Base-by-base conservation (phyloP, 257 asterid genomes). In the Ehretia macrophylla region DNA sequence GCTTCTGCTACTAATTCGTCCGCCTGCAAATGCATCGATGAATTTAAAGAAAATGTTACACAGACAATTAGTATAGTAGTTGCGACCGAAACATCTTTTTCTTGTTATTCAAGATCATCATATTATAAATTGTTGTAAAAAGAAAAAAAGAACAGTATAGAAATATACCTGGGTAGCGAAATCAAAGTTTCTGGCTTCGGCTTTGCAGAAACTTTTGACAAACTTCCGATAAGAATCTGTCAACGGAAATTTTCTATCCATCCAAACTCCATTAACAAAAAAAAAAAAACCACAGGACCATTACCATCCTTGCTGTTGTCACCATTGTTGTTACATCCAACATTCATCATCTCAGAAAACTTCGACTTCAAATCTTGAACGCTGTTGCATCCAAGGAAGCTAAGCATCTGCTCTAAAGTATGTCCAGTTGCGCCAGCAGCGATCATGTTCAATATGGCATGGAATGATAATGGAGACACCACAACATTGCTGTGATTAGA, bases 1-100 rank as follows among this genome's bases (percentile, higher is more conserved):
- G 58, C 58, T 32, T 57, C 71, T 47, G n/a, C 18, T 47, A 65
- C 64, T 14, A 65, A 47, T 40, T 56, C 23, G 12, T 48, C 49
- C 0, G 37, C 38, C 66, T 61, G 12, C 44, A 38, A 38, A 5
- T 38, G 44, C 44, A 38, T 38, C 44, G 9, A n/a, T n/a, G n/a
- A n/a, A n/a, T n/a, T n/a, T n/a, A n/a, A n/a, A n/a, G n/a, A n/a
- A n/a, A n/a, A n/a, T n/a, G n/a, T n/a, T n/a, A n/a, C n/a, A n/a
- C n/a, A n/a, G n/a, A n/a, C n/a, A n/a, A n/a, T n/a, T n/a, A n/a
- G n/a, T n/a, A n/a, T n/a, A n/a, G n/a, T n/a, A n/a, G n/a, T n/a
- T n/a, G n/a, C n/a, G n/a, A n/a, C n/a, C n/a, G n/a, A n/a, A n/a
- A n/a, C n/a, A n/a, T n/a, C n/a, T n/a, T n/a, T n/a, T n/a, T n/a